These are phyloP conservation scores for Stagonosporopsis chrysanthemi DNA, from an alignment of 2,329 filamentous ascomycete genomes.

Conservation along the genomic window DNA sequence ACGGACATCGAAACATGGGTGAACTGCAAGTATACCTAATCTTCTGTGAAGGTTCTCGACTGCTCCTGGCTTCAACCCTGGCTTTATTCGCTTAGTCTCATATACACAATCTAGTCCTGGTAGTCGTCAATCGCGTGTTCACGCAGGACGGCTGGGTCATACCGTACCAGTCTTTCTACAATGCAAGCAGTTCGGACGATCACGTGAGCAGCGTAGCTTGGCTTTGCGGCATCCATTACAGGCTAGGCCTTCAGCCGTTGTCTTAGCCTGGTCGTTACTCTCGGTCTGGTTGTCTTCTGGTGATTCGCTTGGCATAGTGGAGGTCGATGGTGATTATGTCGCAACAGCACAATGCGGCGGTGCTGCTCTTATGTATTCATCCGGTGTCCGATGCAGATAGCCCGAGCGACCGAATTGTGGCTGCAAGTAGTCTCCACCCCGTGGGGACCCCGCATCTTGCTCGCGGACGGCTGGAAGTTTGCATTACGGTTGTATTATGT, in stretches of 20 bases:
- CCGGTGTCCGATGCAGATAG: slow-evolving; percentile 17
- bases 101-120: slow-evolving; percentile 28
- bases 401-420: slow-evolving; percentile 10
- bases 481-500: neutral
- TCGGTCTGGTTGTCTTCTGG: slow-evolving; percentile 10
- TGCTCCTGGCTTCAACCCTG: slow-evolving; percentile 29
- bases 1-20: no score
- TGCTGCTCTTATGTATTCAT: slow-evolving; percentile 14
- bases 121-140: neutral
- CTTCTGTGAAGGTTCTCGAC: slow-evolving; percentile 29
- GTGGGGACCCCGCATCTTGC: slow-evolving; percentile 11
- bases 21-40: slow-evolving; percentile 12
- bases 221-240: slow-evolving; percentile 29
- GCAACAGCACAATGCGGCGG: neutral
- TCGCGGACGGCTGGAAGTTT: neutral
- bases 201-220: slow-evolving; percentile 29
- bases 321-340: neutral
- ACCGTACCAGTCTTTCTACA: slow-evolving; percentile 29
- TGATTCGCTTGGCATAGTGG: slow-evolving; percentile 18
- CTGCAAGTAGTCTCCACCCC: neutral
- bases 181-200: slow-evolving; percentile 24
- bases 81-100: slow-evolving; percentile 26
- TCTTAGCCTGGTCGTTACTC: slow-evolving; percentile 7
- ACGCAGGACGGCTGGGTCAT: neutral
- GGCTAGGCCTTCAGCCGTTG: slow-evolving; percentile 19